Evolutionary conservation across 2,329 filamentous ascomycete genomes (phyloP).

Genomic region (Stromatinia cepivora): DNA sequence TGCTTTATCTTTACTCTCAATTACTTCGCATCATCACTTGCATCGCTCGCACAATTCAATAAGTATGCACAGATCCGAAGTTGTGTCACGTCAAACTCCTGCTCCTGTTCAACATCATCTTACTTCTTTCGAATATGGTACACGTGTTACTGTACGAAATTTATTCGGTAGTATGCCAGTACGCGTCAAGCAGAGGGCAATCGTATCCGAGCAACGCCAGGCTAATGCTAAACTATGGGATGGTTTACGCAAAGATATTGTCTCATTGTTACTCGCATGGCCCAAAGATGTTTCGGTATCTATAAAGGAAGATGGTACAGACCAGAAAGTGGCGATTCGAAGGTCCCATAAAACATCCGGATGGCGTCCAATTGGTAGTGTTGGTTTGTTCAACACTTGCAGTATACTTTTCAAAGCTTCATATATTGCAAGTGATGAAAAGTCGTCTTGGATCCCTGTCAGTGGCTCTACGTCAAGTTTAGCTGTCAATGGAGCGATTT

Average conservation of each 20-base stretch:
- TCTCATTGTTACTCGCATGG: conserved; percentile 72
- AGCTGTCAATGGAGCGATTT: conserved; percentile 70
- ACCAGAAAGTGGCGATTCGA: conserved; percentile 36
- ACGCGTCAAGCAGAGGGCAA: conserved; percentile 74
- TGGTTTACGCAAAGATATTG: conserved; percentile 46
- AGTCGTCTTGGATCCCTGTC: conserved; percentile 66
- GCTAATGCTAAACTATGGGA: conserved; percentile 62
- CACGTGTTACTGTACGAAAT: conserved; percentile 72
- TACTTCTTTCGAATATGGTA: conserved; percentile 63
- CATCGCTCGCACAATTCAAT: conserved; percentile 64
- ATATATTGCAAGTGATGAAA: conserved; percentile 55
- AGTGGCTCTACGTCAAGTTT: conserved; percentile 64
- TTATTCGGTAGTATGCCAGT: conserved; percentile 91
- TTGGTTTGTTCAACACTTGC: conserved; percentile 42
- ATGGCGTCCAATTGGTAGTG: background rate
- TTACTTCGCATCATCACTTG: conserved; percentile 68
- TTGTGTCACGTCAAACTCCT: conserved; percentile 64
- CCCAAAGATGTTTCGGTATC: conserved; percentile 55
- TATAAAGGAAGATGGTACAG: conserved; percentile 51
- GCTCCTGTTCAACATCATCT: conserved; percentile 59
- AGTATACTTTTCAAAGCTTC: conserved; percentile 66
- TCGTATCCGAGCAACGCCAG: conserved; percentile 51
- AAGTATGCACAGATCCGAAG: conserved; percentile 66
- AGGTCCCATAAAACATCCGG: background rate
- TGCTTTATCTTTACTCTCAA: conserved; percentile 71